Percentiles rank a stretch among this genome's conserved stretches.
Evolutionary conservation across 768 basidiomycete genomes (phyloP).

Genomic region (Hygrophorus russula): DNA sequence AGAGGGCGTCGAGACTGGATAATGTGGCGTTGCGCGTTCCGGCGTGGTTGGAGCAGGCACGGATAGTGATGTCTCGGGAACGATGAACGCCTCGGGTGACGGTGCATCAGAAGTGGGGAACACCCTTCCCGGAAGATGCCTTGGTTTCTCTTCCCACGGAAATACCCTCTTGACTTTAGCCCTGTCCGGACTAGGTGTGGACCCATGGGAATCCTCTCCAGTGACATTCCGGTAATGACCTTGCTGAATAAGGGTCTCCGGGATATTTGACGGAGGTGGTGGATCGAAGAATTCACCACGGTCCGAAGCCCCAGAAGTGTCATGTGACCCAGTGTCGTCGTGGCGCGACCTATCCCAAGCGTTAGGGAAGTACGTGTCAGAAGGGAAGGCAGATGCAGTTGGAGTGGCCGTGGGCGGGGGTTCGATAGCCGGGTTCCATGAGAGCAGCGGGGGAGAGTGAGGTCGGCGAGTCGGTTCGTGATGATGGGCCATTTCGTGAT

Average conservation of each 20-base stretch:
- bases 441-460: constrained; percentile 49
- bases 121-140: constrained; percentile 54
- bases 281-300: constrained; percentile 48
- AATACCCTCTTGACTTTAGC: constrained; percentile 71
- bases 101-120: constrained; percentile 60
- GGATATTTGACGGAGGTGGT: constrained; percentile 49
- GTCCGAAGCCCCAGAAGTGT: constrained; percentile 24
- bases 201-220: constrained; percentile 30
- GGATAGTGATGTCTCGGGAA: constrained; percentile 25
- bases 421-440: constrained; percentile 76
- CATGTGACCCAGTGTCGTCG: constrained; percentile 23
- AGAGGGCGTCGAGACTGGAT: constrained; percentile 19
- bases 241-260: constrained; percentile 54
- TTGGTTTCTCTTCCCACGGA: constrained; percentile 87
- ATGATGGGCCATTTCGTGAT: constrained; percentile 10
- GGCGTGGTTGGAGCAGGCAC: constrained; percentile 23
- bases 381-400: constrained; percentile 47
- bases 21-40: constrained; percentile 13
- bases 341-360: constrained; percentile 66
- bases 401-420: constrained; percentile 63
- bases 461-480: constrained; percentile 25
- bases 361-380: constrained; percentile 72
- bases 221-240: constrained; percentile 65
- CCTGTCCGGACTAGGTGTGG: constrained; percentile 51
- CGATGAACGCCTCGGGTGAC: constrained; percentile 32